Conservation (phyloP, 2,329 filamentous ascomycete species). For the Zarea fungicola region DNA sequence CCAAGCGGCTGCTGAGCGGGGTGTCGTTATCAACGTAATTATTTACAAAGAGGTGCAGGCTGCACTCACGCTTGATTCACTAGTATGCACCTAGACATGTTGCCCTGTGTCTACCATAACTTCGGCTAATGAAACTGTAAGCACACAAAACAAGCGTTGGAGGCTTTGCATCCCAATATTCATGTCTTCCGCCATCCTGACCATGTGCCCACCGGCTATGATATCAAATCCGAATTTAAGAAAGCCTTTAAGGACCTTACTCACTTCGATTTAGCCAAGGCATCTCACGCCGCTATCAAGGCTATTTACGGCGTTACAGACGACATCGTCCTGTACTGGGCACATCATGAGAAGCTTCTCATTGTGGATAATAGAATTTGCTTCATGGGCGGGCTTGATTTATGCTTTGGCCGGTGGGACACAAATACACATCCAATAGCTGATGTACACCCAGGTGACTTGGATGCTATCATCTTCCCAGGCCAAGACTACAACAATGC, state of each 20-base stretch:
- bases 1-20: slow-evolving; percentile 73
- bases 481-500: slow-evolving; percentile 95
- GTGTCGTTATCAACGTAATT: slow-evolving; percentile 78
- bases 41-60: slow-evolving; percentile 90
- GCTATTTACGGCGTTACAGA: slow-evolving; percentile 76
- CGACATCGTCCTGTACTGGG: slow-evolving; percentile 83
- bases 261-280: slow-evolving; percentile 53
- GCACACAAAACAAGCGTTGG: slow-evolving; percentile 76
- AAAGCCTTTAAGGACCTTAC: slow-evolving; percentile 49
- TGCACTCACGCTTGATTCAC: slow-evolving; percentile 58
- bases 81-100: slow-evolving; percentile 38
- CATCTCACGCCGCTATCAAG: slow-evolving; percentile 69
- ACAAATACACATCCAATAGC: slow-evolving; percentile 81
- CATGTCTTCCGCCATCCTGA: slow-evolving; percentile 87
- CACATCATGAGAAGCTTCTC: slow-evolving; percentile 88
- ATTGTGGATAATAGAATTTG: slow-evolving; percentile 71
- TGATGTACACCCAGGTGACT: slow-evolving; percentile 73
- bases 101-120: too few species aligned
- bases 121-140: slow-evolving; percentile 31
- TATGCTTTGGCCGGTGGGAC: slow-evolving; percentile 86
- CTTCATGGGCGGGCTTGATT: slow-evolving; percentile 88
- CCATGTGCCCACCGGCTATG: slow-evolving; percentile 70
- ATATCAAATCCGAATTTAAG: slow-evolving; percentile 62
- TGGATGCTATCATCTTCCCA: slow-evolving; percentile 73
- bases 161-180: slow-evolving; percentile 76